Conservation (phyloP, 495 filamentous ascomycete genomes). For the Ascobolus immersus region DNA sequence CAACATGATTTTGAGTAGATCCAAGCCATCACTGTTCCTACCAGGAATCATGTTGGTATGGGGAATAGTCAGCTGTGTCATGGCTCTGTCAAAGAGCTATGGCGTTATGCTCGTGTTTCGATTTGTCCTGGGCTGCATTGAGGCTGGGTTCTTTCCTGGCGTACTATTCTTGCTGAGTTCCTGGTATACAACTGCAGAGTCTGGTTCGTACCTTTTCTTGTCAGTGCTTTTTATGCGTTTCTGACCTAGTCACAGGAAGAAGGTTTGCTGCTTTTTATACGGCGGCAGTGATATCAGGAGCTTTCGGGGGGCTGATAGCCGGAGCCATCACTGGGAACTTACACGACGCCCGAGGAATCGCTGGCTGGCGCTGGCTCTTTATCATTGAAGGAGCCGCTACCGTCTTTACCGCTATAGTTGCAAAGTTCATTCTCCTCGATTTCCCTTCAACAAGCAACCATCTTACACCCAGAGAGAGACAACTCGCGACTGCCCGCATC, state of each 20-base stretch:
- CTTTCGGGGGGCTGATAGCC: slow-evolving; percentile 38
- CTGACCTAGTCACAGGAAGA: too few species aligned
- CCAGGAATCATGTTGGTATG: slow-evolving; percentile 42
- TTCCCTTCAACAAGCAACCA: too few species aligned
- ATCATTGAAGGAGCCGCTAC: slow-evolving; percentile 43
- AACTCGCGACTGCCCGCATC: slow-evolving; percentile 17
- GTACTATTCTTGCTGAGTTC: slow-evolving; percentile 11
- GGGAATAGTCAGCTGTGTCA: slow-evolving; percentile 38
- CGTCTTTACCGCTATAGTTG: slow-evolving; percentile 12
- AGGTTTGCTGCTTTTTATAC: slow-evolving; percentile 23
- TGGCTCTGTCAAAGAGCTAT: slow-evolving; percentile 30
- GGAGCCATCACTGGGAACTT: slow-evolving; percentile 20
- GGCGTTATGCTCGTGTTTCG: slow-evolving; percentile 26
- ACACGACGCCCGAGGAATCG: slow-evolving; percentile 31
- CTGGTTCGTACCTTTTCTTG: not conserved
- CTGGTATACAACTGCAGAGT: slow-evolving; percentile 6
- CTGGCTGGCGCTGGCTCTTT: slow-evolving; percentile 51
- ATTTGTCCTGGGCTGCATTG: slow-evolving; percentile 14
- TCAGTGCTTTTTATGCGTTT: too few species aligned
- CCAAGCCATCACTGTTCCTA: slow-evolving; percentile 40
- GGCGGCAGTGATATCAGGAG: slow-evolving; percentile 27
- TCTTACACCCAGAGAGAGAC: too few species aligned
- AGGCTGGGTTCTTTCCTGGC: slow-evolving; percentile 17
- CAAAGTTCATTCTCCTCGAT: slow-evolving; percentile 37
- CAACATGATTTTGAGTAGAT: slow-evolving; percentile 45